Conservation (phyloP, 1,284 basidiomycete genomes). For the Laetiporus sulphureus region DNA sequence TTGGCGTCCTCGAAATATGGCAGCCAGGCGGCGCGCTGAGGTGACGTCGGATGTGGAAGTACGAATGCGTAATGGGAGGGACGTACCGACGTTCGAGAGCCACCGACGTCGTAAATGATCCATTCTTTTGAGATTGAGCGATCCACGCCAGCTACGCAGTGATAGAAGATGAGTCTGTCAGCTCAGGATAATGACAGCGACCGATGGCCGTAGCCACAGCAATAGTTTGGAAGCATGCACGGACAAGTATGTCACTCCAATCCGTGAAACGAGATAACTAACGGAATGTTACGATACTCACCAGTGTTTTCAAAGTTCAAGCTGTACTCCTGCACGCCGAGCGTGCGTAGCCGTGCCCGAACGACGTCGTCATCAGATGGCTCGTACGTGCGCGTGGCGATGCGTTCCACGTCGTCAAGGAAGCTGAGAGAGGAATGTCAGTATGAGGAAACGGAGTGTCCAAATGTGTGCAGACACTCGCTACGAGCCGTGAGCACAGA, state of each 20-base stretch:
- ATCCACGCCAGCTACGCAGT: conserved; percentile 9
- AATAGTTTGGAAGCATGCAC: background rate
- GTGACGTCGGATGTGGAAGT: background rate
- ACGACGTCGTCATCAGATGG: conserved; percentile 70
- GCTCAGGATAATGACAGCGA: too few relatives aligned
- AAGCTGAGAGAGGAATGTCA: conserved; percentile 28
- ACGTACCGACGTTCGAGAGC: conserved; percentile 26
- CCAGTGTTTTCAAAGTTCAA: conserved; percentile 26
- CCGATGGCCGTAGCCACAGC: too few relatives aligned
- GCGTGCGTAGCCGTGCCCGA: conserved; percentile 51
- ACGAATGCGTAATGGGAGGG: background rate
- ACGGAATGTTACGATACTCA: conserved; percentile 5
- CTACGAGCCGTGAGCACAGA: too few relatives aligned
- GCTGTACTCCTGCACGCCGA: conserved; percentile 33
- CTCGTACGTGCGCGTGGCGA: conserved; percentile 50
- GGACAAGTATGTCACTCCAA: too few relatives aligned
- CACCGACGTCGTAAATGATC: conserved; percentile 35
- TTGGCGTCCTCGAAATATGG: conserved; percentile 69
- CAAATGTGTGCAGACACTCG: too few relatives aligned
- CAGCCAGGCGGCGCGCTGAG: conserved; percentile 30
- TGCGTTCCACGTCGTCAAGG: conserved; percentile 57
- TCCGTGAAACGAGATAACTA: too few relatives aligned
- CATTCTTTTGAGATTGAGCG: conserved; percentile 23
- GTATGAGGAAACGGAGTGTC: too few relatives aligned
- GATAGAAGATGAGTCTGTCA: too few relatives aligned